Evolutionary conservation across 768 basidiomycete genomes (phyloP).

Genomic region (Saitozyma podzolica): DNA sequence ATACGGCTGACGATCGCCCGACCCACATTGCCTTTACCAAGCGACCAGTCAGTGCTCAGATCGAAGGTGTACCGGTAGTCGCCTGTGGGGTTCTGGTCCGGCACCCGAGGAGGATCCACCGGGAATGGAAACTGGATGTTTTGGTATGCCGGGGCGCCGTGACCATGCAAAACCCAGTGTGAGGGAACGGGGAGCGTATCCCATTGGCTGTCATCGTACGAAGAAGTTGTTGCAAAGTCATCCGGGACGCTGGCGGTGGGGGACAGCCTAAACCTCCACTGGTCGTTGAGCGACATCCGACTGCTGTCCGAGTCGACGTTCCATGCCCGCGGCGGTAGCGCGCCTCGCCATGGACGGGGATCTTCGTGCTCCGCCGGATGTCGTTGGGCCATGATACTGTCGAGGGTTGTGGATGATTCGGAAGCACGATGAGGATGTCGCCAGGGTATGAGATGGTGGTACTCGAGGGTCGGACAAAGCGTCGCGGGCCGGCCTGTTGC

Average conservation of each 20-base stretch:
- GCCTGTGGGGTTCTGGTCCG: neutral
- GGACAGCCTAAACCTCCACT: conserved; percentile 10
- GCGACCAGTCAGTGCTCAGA: neutral
- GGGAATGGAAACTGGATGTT: neutral
- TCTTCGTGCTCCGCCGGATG: conserved; percentile 10
- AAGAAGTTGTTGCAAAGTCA: neutral
- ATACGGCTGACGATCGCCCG: no score
- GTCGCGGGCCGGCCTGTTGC: no score
- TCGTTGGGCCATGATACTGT: no score
- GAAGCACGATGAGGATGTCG: no score
- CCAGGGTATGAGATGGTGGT: no score
- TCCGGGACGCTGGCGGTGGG: conserved; percentile 2
- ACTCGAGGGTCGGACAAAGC: no score
- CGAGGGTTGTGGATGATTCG: no score
- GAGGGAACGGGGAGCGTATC: neutral
- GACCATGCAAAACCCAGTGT: conserved; percentile 1
- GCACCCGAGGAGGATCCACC: neutral
- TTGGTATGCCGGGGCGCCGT: neutral
- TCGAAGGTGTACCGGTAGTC: neutral
- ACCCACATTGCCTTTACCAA: neutral
- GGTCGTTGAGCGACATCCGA: conserved; percentile 5
- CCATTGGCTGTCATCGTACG: neutral
- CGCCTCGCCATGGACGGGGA: neutral
- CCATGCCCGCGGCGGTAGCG: conserved; percentile 6
- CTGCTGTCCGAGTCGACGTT: conserved; percentile 1